Conservation (phyloP, 768 basidiomycete genomes). For the Rhodosporidiobolus sp. region DNA sequence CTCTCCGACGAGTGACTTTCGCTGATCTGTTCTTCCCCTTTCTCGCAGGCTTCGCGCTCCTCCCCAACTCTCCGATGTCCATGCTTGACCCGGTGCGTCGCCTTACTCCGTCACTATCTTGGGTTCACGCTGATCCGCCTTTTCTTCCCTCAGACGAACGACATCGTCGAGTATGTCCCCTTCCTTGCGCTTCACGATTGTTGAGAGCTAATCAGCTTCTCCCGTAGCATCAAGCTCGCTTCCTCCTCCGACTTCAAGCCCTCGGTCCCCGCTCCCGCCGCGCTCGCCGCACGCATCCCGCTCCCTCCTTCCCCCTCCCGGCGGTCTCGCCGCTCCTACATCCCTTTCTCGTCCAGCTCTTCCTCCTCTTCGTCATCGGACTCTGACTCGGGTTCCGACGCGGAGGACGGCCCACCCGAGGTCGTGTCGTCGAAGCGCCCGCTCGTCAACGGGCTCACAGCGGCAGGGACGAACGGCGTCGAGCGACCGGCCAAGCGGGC, state of each 20-base stretch:
- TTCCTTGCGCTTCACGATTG: no score
- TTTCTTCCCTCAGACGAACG: constrained; percentile 18
- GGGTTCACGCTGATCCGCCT: background rate
- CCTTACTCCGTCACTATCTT: fast-evolving
- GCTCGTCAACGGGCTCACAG: background rate
- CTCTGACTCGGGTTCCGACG: background rate
- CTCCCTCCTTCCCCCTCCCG: constrained; percentile 1
- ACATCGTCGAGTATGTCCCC: constrained; percentile 31
- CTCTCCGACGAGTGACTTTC: background rate
- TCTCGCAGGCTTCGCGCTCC: constrained; percentile 18
- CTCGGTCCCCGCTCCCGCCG: background rate
- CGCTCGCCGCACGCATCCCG: constrained; percentile 6
- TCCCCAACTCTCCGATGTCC: constrained; percentile 11
- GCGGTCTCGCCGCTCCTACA: background rate
- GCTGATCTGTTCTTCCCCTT: background rate
- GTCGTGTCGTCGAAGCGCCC: background rate
- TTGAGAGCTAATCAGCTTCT: background rate
- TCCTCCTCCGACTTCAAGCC: background rate
- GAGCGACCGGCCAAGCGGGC: background rate
- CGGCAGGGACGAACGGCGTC: background rate
- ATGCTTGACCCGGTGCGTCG: constrained; percentile 30
- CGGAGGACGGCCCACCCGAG: constrained; percentile 3
- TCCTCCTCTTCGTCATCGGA: background rate
- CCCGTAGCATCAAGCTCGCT: constrained; percentile 20
- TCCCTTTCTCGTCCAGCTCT: background rate